Evolutionary conservation across 805 yeast genomes (phyloP), one percentile per base, ranked within the genome.

Genomic region (Candida suzukii): DNA sequence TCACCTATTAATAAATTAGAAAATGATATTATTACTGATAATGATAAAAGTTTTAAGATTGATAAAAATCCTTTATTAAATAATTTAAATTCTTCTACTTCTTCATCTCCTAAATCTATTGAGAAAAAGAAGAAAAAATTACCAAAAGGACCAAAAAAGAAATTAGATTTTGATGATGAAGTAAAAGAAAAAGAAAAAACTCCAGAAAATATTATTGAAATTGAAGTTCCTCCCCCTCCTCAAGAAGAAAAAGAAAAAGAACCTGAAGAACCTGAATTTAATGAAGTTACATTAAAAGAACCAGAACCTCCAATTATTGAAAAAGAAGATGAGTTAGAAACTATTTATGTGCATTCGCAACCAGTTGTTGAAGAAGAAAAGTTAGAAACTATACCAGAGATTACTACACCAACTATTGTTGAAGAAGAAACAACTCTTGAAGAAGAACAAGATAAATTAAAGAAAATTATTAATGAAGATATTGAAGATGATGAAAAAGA

Each of bases 401-500:
- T 44, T 19, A 41, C 24, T 25, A 52, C 57, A 3, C 57, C 59
- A 4, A n/a, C 19, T 14, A 34, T 34, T 9, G 14, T 10, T 7
- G 21, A 31, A 31, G 34, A 31, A 31, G 54, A 53, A 13, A 16
- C 51, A 31, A 31, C 20, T 7, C 38, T 48, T 1, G 32, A 40
- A 3, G 51, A 46, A 8, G 50, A 44, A 11, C 50, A 49, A 24
- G 50, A 47, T 22, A 45, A 47, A n/a, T 32, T 57, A 4, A 7
- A 8, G 5, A 19, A 32, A 19, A 28, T 49, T 54, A 35, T 51
- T 50, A 3, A n/a, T 44, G 7, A 58, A 50, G 33, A 42, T 49
- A 9, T 47, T 39, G 28, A 43, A 55, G 61, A 18, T 55, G 37
- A 48, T 56, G 2, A 49, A 49, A n/a, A 51, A 48, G 38, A 50